Percentiles rank a stretch among this genome's conserved stretches.
These are phyloP conservation scores for Aphanoascus verrucosus DNA, from an alignment of 2,329 filamentous ascomycete species.

Conservation along the genomic window DNA sequence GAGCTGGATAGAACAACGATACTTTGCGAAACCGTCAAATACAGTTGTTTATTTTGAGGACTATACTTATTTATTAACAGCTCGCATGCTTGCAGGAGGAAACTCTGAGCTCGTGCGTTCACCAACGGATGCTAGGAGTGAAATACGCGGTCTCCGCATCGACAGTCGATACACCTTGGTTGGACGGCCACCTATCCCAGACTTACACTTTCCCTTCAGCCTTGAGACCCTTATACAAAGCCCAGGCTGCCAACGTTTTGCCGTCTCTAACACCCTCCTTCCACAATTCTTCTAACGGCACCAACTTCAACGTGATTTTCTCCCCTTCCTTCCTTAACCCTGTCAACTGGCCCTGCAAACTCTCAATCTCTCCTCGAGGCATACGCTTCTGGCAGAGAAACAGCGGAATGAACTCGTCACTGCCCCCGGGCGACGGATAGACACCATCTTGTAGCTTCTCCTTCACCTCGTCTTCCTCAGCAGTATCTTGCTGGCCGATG, in stretches of 20 bases:
- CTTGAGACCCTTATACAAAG: slow-evolving; percentile 45
- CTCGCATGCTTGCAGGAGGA: background rate
- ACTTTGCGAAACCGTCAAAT: background rate
- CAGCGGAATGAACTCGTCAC: slow-evolving; percentile 49
- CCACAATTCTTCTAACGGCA: slow-evolving; percentile 43
- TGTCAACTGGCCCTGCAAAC: slow-evolving; percentile 44
- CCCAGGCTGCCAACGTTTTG: slow-evolving; percentile 46
- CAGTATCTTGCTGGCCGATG: slow-evolving; percentile 10
- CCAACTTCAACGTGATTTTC: slow-evolving; percentile 49
- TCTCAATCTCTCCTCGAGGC: slow-evolving; percentile 38
- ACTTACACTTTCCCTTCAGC: slow-evolving; percentile 36
- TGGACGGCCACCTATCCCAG: background rate
- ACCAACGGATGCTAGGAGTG: background rate
- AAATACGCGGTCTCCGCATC: background rate
- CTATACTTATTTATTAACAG: background rate
- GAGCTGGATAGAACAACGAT: background rate
- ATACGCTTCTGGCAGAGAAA: slow-evolving; percentile 47
- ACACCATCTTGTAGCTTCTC: slow-evolving; percentile 40
- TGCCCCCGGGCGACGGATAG: slow-evolving; percentile 46
- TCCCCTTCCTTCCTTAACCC: slow-evolving; percentile 47
- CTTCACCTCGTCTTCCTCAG: slow-evolving; percentile 18
- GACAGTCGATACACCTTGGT: background rate
- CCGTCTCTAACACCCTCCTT: slow-evolving; percentile 45
- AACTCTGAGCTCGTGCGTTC: background rate
- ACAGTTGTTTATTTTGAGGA: background rate